Conservation (phyloP, 164 flowering plant genomes). For the Liriodendron chinense region DNA sequence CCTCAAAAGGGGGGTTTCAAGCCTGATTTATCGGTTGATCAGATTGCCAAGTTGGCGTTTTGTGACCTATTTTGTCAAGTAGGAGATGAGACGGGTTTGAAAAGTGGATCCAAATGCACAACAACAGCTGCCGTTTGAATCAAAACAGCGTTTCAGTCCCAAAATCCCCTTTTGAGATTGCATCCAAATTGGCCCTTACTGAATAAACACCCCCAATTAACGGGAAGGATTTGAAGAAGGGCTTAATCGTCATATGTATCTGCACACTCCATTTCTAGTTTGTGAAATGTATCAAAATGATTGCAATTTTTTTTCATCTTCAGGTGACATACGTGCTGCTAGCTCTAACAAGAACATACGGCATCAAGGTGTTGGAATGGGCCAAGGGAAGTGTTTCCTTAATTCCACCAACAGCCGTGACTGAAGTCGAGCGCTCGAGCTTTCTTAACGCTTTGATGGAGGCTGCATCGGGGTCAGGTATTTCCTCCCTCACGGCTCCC, state of each 20-base stretch:
- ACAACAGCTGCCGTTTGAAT: too few relatives aligned
- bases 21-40: too few relatives aligned
- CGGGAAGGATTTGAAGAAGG: not conserved
- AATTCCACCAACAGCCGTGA: slow-evolving; percentile 74
- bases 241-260: too few relatives aligned
- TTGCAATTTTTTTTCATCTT: not conserved
- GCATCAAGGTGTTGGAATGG: slow-evolving; percentile 72
- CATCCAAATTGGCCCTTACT: too few relatives aligned
- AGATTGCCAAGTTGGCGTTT: too few relatives aligned
- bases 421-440: slow-evolving; percentile 67
- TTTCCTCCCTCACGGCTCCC: slow-evolving; percentile 42
- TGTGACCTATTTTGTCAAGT: too few relatives aligned
- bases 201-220: too few relatives aligned
- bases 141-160: too few relatives aligned
- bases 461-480: slow-evolving; percentile 63
- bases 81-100: too few relatives aligned
- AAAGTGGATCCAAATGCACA: too few relatives aligned
- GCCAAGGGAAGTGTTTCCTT: slow-evolving; percentile 58
- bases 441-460: slow-evolving; percentile 76
- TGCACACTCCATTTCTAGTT: not conserved
- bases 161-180: too few relatives aligned
- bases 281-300: not conserved
- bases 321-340: slow-evolving; percentile 77
- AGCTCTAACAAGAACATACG: slow-evolving; percentile 66
- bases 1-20: too few relatives aligned